Evolutionary conservation across 805 yeast genomes (phyloP).

Genomic region (Schwanniomyces polymorphus): DNA sequence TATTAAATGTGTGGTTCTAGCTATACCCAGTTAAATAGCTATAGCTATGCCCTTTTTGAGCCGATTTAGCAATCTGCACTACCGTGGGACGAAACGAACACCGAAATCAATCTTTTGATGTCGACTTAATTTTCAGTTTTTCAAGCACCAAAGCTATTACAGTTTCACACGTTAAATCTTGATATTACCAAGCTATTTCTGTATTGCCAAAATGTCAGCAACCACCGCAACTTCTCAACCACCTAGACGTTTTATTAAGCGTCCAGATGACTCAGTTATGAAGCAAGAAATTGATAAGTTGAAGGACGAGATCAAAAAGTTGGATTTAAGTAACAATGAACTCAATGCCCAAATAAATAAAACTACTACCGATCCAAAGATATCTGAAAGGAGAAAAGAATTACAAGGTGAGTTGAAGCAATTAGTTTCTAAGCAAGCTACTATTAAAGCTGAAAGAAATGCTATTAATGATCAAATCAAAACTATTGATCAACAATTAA

Average conservation of each 20-base stretch:
- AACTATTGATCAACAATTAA: conserved; percentile 64
- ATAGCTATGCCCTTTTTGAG: background rate
- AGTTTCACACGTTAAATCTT: background rate
- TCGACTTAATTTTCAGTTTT: conserved; percentile 1
- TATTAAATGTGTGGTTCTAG: too few relatives aligned
- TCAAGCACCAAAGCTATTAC: background rate
- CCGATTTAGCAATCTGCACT: background rate
- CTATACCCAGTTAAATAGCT: too few relatives aligned
- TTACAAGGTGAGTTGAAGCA: conserved; percentile 39
- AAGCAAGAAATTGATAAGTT: conserved; percentile 57
- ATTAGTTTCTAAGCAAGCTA: conserved; percentile 45
- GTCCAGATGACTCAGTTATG: conserved; percentile 69
- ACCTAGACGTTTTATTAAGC: conserved; percentile 59
- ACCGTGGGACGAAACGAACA: background rate
- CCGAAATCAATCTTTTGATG: background rate
- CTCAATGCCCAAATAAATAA: conserved; percentile 55
- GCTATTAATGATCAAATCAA: conserved; percentile 71
- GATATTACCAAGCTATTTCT: background rate
- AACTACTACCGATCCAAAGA: conserved; percentile 29
- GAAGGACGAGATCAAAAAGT: conserved; percentile 60
- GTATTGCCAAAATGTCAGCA: conserved; percentile 8
- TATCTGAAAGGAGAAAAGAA: conserved; percentile 28
- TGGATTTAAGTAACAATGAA: conserved; percentile 54
- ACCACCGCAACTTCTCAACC: conserved; percentile 16
- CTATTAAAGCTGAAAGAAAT: conserved; percentile 47